Evolutionary conservation across 768 basidiomycete genomes (phyloP), one percentile per base, ranked within the genome.

Genomic region (Kwoniella mangroviensis): DNA sequence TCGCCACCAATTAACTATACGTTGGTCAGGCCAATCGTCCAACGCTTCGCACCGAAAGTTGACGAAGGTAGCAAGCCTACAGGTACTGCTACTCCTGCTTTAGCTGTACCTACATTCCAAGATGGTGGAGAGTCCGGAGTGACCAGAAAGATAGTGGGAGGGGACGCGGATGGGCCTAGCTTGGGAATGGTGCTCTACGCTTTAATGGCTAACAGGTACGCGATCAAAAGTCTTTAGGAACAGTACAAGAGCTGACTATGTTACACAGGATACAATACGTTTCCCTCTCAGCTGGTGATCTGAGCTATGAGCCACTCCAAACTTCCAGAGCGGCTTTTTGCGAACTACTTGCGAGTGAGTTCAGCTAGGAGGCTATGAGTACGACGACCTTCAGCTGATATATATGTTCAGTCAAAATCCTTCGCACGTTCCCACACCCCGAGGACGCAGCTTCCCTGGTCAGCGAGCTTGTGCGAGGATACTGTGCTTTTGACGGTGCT

Each of bases 401-500:
- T 12, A 34, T 11, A 10, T 45, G 7, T 54, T 13, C 21, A 80
- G 82, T 93, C 85, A 97, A 97, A 78, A 87, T 95, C 24, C 86
- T 94, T 12, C 88, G 87, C 22, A 86, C 87, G 41, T 94, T 92
- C 77, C 89, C 91, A 0, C 68, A 76, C 53, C 87, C 87, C 4
- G 88, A 89, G 74, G 74, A 78, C 51, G 87, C 91, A 78, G 87
- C 94, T n/a, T 88, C 91, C 67, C 86, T 94, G 21, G 88, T 90
- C 28, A 89, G 91, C 10, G 90, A 92, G 28, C 84, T 98, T 61
- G 94, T 92, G 0, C 90, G 89, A 0, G 88, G 87, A 67, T 97
- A 92, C 91, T 92, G 90, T 80, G 92, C 94, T 1, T 87, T 96
- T 62, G 87, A 90, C 19, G 87, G 90, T 24, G 87, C 92, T 26